Base-by-base conservation (phyloP, 495 filamentous ascomycete species). In the Neohortaea acidophila region DNA sequence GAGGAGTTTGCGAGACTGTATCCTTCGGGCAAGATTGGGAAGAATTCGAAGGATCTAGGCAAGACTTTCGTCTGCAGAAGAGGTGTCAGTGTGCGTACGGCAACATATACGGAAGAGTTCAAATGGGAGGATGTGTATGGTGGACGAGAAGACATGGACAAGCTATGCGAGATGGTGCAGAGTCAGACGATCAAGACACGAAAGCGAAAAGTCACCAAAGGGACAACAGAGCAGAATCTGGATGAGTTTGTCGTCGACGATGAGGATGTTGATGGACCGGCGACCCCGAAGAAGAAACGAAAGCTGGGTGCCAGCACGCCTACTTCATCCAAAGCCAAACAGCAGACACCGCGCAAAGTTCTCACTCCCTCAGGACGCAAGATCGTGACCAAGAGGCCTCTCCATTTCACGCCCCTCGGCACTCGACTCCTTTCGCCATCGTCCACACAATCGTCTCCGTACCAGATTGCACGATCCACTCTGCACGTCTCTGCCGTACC, bases 401-500 rank as follows among this genome's bases (percentile, higher is more conserved):
- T 97, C 26, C 85, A 94, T 55, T 94, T 94, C 56, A 97, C 89
- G 0, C 89, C 89, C 0, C 67, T 97, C 8, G 84, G 84, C 2
- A 96, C 85, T 18, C 76, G 91, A 25, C 62, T 80, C 18, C 73
- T 99, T 35, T 81, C 81, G 10, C 83, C 84, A 1, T 61, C 69
- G 5, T 73, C 82, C 50, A 68, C 79, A 36, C 70, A 78, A n/a
- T 73, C 82, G 8, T 84, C 84, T 1, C 91, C 91, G 3, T 94
- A 92, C 58, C 84, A 87, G 43, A 70, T 91, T 39, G 91, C 87
- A 24, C 82, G 91, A 19, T 80, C 76, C 21, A 72, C 79, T 21
- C 72, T 99, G 2, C 91, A 99, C 55, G 91, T 96, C 24, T 86
- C 91, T 7, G 74, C 89, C 0, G 84, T 99, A 12, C 91, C 91